phyloP scores from a whole-genome alignment of 495 filamentous ascomycete species.

The Bryoglossum gracile region DNA sequence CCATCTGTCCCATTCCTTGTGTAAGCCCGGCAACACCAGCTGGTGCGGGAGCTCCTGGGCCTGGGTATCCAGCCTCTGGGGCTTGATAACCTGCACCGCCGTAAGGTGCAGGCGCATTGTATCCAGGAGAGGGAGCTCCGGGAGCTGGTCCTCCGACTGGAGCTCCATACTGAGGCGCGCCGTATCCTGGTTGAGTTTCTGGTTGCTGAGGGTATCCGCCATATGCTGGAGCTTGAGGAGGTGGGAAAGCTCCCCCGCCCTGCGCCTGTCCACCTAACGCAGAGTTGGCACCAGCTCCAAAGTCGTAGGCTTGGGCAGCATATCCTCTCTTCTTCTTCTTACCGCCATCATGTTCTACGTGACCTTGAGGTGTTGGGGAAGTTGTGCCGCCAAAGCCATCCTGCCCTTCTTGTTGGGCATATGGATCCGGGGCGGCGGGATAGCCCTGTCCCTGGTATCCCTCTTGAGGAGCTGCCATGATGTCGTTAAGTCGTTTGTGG shows the following conservation, averaged over 20 bases:
- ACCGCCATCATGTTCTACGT: conserved; percentile 43
- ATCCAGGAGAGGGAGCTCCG: conserved; percentile 18
- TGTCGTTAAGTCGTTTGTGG: background rate
- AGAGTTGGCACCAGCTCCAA: conserved; percentile 84
- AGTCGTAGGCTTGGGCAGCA: conserved; percentile 89
- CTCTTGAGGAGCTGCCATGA: conserved; percentile 49
- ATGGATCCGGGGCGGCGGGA: conserved; percentile 37
- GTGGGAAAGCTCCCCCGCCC: conserved; percentile 34
- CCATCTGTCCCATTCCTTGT: conserved; percentile 78
- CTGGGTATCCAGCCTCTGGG: conserved; percentile 57
- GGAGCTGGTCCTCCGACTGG: conserved; percentile 34
- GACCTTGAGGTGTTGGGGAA: conserved; percentile 31
- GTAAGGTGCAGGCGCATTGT: conserved; percentile 29
- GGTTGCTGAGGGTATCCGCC: conserved; percentile 21
- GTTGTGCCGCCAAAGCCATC: conserved; percentile 31
- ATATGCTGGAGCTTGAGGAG: conserved; percentile 23
- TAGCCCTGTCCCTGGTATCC: conserved; percentile 62
- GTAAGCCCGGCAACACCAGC: conserved; percentile 69
- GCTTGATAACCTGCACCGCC: conserved; percentile 56
- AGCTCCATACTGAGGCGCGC: conserved; percentile 55
- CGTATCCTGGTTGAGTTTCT: conserved; percentile 38
- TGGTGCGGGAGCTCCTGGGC: conserved; percentile 38
- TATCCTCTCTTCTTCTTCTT: conserved; percentile 86
- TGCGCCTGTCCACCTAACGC: conserved; percentile 51
- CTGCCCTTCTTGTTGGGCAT: conserved; percentile 32